Evolutionary conservation across 2,329 filamentous ascomycete species (phyloP).

Genomic region (Neofusicoccum cordaticola): DNA sequence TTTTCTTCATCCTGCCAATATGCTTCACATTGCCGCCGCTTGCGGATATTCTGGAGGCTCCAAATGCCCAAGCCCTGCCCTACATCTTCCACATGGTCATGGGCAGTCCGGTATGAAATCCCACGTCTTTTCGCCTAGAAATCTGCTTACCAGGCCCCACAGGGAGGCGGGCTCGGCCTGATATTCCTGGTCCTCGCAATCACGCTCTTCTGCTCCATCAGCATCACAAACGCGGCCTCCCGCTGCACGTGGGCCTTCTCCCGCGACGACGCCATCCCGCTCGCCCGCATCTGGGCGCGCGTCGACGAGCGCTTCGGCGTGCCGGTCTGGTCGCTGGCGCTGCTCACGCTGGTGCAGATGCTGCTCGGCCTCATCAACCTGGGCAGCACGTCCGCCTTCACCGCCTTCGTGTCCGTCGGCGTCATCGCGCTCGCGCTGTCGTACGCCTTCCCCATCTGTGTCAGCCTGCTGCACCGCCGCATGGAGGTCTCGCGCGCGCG

Average conservation of each 20-base stretch:
- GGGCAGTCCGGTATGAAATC: conserved; percentile 28
- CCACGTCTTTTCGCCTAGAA: no score
- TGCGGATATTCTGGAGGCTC: conserved; percentile 45
- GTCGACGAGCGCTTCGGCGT: conserved; percentile 2
- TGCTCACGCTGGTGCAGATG: conserved; percentile 48
- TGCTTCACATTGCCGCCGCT: conserved; percentile 51
- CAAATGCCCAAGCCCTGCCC: conserved; percentile 49
- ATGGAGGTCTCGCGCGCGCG: conserved; percentile 47
- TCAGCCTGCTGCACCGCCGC: conserved; percentile 44
- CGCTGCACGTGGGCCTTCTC: conserved; percentile 48
- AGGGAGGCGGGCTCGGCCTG: conserved; percentile 46
- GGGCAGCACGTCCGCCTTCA: conserved; percentile 48
- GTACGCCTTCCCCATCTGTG: conserved; percentile 56
- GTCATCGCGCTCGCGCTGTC: conserved; percentile 56
- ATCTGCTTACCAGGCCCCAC: no score
- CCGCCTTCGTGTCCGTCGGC: conserved; percentile 53
- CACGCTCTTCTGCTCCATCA: conserved; percentile 54
- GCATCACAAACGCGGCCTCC: conserved; percentile 52
- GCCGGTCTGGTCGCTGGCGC: conserved; percentile 42
- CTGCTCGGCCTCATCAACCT: conserved; percentile 51
- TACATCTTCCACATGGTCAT: conserved; percentile 52
- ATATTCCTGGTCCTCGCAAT: conserved; percentile 51
- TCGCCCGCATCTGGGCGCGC: conserved; percentile 35
- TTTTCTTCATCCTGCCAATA: conserved; percentile 57
- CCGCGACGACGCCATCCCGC: conserved; percentile 44